Evolutionary conservation across 306 rosid genomes (phyloP).

Genomic region (Echinosophora koreensis): DNA sequence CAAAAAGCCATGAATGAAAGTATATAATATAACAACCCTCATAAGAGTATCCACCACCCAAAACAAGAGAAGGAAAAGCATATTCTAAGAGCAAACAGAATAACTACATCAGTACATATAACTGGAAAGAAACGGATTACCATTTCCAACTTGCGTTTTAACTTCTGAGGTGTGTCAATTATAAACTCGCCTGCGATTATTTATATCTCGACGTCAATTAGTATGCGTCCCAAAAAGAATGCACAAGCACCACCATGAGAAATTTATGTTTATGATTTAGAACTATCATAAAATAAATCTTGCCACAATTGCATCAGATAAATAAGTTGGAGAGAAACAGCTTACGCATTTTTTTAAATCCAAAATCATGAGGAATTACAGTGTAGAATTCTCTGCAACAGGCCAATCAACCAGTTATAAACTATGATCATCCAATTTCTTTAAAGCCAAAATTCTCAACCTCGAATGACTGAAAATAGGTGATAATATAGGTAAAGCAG

Average conservation of each 20-base stretch:
- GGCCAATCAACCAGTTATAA: constrained; percentile 45
- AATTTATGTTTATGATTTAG: constrained; percentile 3
- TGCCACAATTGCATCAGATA: neutral
- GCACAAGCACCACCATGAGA: constrained; percentile 34
- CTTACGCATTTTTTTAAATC: constrained; percentile 92
- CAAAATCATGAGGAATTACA: constrained; percentile 95
- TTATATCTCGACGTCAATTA: constrained; percentile 33
- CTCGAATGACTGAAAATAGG: constrained; percentile 22
- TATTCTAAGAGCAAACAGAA: constrained; percentile 33
- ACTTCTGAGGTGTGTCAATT: constrained; percentile 91
- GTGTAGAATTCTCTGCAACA: constrained; percentile 94
- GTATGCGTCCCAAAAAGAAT: constrained; percentile 35
- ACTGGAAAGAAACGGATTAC: constrained; percentile 55
- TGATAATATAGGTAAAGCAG: constrained; percentile 11
- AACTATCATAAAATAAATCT: constrained; percentile 11
- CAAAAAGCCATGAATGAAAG: constrained; percentile 18
- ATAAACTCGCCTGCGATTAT: constrained; percentile 80
- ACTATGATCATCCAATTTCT: constrained; percentile 38
- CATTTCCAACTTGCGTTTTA: constrained; percentile 92
- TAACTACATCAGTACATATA: constrained; percentile 32
- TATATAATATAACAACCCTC: constrained; percentile 10
- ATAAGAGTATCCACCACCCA: constrained; percentile 13
- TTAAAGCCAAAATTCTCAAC: constrained; percentile 30
- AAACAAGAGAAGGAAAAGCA: constrained; percentile 10
- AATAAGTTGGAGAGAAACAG: constrained; percentile 45